Percentiles rank a stretch among this genome's conserved stretches.
These are phyloP conservation scores for Candolleomyces efflorescens DNA, from an alignment of 768 basidiomycete genomes.

Conservation along the genomic window DNA sequence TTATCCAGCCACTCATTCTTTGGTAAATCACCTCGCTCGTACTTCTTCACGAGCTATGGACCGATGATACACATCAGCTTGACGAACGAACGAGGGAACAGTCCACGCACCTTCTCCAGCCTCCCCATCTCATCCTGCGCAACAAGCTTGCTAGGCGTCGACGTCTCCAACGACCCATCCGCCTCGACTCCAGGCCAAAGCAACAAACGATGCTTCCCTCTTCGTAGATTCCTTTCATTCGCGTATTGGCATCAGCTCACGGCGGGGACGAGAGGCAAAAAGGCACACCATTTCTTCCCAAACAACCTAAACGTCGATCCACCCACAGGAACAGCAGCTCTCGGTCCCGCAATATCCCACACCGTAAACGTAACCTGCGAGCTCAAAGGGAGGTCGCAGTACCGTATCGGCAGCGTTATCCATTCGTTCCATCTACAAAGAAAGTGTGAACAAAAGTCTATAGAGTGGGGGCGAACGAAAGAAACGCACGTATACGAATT, in stretches of 20 bases:
- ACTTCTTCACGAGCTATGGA: conserved; percentile 85
- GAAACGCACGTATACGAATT: conserved; percentile 64
- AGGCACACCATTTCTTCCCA: conserved; percentile 81
- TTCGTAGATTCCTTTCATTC: conserved; percentile 77
- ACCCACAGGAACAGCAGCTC: conserved; percentile 78
- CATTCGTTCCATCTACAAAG: conserved; percentile 89
- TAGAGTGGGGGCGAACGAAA: neutral
- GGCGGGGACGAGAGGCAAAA: neutral
- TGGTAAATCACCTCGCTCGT: conserved; percentile 88
- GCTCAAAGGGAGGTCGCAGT: conserved; percentile 87
- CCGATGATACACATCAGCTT: conserved; percentile 12
- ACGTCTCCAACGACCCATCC: conserved; percentile 75
- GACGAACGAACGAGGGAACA: neutral
- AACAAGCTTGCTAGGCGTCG: conserved; percentile 84
- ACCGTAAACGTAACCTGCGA: conserved; percentile 92
- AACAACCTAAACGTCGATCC: conserved; percentile 90
- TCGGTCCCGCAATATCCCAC: conserved; percentile 89
- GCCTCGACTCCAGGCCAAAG: conserved; percentile 84
- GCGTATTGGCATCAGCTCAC: no score
- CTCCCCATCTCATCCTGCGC: conserved; percentile 91
- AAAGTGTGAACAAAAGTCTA: no score
- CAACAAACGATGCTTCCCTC: conserved; percentile 86
- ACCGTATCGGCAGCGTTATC: conserved; percentile 87
- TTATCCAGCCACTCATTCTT: conserved; percentile 97
- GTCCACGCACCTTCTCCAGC: conserved; percentile 70